Evolutionary conservation across 306 rosid genomes (phyloP).

Genomic region (Sphenostylis stenocarpa): DNA sequence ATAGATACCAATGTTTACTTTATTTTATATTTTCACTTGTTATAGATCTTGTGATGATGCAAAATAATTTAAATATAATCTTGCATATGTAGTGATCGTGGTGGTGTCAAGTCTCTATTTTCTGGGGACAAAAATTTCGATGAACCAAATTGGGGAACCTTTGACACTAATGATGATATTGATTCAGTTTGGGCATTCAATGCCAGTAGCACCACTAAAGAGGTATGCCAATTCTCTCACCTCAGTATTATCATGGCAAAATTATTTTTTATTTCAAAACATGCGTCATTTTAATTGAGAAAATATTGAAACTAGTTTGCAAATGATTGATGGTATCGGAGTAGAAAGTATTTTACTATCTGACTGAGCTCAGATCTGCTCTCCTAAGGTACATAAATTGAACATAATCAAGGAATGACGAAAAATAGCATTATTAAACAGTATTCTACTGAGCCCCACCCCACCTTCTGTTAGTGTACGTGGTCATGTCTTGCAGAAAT

Average conservation of each 20-base stretch:
- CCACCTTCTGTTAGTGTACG: conserved; percentile 3
- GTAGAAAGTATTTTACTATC: background rate
- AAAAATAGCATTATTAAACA: background rate
- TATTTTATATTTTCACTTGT: background rate
- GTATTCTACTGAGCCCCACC: background rate
- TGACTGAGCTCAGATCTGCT: conserved; percentile 7
- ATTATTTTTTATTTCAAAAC: conserved; percentile 18
- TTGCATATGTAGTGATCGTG: conserved; percentile 64
- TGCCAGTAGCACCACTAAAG: conserved; percentile 56
- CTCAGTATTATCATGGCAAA: conserved; percentile 12
- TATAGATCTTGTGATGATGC: conserved; percentile 16
- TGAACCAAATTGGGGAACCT: conserved; percentile 87
- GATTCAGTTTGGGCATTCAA: conserved; percentile 93
- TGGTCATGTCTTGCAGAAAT: conserved; percentile 3
- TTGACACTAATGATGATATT: conserved; percentile 77
- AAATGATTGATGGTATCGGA: too few species aligned
- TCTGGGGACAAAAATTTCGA: conserved; percentile 71
- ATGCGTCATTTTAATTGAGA: too few species aligned
- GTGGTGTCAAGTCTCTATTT: conserved; percentile 64
- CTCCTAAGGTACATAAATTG: background rate
- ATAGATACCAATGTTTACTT: conserved; percentile 1
- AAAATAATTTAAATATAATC: conserved; percentile 24
- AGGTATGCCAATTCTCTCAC: conserved; percentile 50
- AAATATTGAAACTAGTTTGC: too few species aligned
- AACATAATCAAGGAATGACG: background rate